Conservation (phyloP, 371 early-diverging fungal genomes). For the Rhizopus delemar region DNA sequence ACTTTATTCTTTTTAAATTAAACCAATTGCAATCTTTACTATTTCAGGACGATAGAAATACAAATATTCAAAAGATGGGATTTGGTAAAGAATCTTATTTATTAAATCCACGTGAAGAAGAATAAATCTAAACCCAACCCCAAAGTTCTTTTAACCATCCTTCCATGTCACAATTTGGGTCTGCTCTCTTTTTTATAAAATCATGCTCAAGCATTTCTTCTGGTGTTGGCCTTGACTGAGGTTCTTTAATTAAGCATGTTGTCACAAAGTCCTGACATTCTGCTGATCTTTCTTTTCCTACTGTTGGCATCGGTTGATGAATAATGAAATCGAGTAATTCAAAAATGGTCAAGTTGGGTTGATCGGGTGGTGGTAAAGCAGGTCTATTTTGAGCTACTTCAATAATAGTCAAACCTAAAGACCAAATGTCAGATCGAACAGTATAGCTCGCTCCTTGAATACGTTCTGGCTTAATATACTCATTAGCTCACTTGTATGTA, state of each 20-base stretch:
- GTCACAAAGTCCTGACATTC: constrained; percentile 82
- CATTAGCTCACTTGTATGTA: too few relatives aligned
- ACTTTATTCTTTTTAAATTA: background rate
- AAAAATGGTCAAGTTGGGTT: constrained; percentile 74
- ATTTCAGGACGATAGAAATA: constrained; percentile 2
- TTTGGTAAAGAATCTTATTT: constrained; percentile 27
- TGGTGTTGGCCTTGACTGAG: constrained; percentile 73
- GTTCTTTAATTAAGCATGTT: constrained; percentile 79
- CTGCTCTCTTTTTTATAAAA: constrained; percentile 53
- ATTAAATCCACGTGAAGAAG: constrained; percentile 19
- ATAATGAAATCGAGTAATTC: constrained; percentile 92
- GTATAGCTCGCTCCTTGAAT: constrained; percentile 91
- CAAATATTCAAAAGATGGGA: constrained; percentile 7
- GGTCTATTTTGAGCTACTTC: constrained; percentile 91
- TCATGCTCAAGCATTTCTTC: constrained; percentile 66
- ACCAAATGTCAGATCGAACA: constrained; percentile 95
- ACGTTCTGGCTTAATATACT: constrained; percentile 82
- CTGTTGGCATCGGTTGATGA: constrained; percentile 80
- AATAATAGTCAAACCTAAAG: constrained; percentile 88
- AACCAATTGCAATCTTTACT: background rate
- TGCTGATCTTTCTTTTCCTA: constrained; percentile 62
- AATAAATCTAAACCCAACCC: constrained; percentile 37
- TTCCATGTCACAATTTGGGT: constrained; percentile 37
- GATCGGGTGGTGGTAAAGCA: constrained; percentile 78
- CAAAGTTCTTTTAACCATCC: constrained; percentile 59